phyloP scores from a whole-genome alignment of 2,329 filamentous ascomycete species.

The Diplodia corticola region DNA sequence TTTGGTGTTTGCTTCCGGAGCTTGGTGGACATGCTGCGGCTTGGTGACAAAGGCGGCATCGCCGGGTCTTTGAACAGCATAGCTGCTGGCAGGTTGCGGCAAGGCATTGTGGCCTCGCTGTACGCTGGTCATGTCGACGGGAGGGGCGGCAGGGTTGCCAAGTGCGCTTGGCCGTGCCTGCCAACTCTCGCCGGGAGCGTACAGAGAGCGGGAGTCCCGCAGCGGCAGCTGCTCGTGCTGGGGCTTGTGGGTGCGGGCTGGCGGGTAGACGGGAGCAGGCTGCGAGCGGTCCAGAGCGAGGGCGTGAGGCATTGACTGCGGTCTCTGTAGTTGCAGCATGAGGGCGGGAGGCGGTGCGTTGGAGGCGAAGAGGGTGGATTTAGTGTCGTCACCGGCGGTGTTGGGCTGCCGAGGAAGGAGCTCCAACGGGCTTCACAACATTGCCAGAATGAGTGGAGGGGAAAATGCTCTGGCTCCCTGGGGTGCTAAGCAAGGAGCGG shows the following conservation, averaged over 20 bases:
- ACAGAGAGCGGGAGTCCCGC: not conserved
- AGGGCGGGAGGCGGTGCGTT: slow-evolving; percentile 27
- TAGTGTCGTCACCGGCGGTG: slow-evolving; percentile 24
- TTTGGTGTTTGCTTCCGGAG: slow-evolving; percentile 24
- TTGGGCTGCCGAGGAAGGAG: slow-evolving; percentile 24
- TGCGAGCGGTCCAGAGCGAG: slow-evolving; percentile 36
- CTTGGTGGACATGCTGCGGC: slow-evolving; percentile 25
- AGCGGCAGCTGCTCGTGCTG: slow-evolving; percentile 28
- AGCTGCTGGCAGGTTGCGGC: slow-evolving; percentile 7
- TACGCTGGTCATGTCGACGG: slow-evolving; percentile 30
- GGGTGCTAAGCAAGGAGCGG: slow-evolving; percentile 22
- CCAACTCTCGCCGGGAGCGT: slow-evolving; percentile 27
- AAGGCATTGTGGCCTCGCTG: slow-evolving; percentile 12
- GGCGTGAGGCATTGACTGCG: slow-evolving; percentile 44
- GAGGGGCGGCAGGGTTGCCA: slow-evolving; percentile 37
- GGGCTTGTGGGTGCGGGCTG: slow-evolving; percentile 31
- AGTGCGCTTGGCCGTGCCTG: slow-evolving; percentile 33
- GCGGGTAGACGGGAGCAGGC: slow-evolving; percentile 35
- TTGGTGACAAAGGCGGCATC: slow-evolving; percentile 16
- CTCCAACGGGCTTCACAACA: slow-evolving; percentile 22
- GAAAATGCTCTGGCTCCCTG: slow-evolving; percentile 19
- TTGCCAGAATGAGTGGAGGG: slow-evolving; percentile 22
- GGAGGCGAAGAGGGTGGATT: slow-evolving; percentile 5
- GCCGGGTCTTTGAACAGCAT: slow-evolving; percentile 15
- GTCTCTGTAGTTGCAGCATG: slow-evolving; percentile 45